Conservation (phyloP, 2,329 filamentous ascomycete genomes). For the Xylaria sp. region DNA sequence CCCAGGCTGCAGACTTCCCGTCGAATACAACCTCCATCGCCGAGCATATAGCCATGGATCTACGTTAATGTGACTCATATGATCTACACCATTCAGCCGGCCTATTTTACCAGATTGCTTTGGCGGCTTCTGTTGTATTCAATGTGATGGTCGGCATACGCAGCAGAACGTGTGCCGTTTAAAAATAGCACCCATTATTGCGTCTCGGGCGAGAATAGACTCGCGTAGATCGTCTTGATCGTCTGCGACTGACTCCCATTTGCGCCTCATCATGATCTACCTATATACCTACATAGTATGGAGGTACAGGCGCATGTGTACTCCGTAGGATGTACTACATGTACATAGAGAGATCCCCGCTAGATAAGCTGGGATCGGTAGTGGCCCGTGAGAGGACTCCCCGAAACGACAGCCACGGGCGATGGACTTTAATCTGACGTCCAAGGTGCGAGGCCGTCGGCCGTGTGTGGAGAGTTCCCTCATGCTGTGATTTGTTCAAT, state of each 20-base stretch:
- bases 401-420: neutral
- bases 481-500: neutral
- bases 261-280: neutral
- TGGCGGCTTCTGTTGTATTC: constrained; percentile 22
- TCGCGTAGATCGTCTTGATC: neutral
- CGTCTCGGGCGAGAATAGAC: neutral
- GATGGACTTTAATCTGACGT: constrained; percentile 4
- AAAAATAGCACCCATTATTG: neutral
- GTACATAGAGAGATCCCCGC: neutral
- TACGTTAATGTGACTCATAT: constrained; percentile 34
- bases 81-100: constrained; percentile 36
- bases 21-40: constrained; percentile 5
- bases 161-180: neutral
- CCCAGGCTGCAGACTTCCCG: neutral
- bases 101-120: constrained; percentile 31
- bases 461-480: neutral
- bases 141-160: constrained; percentile 7
- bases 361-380: constrained; percentile 8
- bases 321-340: no score
- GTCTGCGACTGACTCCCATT: neutral
- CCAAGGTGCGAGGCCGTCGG: neutral
- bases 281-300: neutral
- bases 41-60: constrained; percentile 20
- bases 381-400: constrained; percentile 15
- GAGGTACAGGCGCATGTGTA: no score